phyloP scores from a whole-genome alignment of 768 basidiomycete genomes.

The Tulasnella sp. region DNA sequence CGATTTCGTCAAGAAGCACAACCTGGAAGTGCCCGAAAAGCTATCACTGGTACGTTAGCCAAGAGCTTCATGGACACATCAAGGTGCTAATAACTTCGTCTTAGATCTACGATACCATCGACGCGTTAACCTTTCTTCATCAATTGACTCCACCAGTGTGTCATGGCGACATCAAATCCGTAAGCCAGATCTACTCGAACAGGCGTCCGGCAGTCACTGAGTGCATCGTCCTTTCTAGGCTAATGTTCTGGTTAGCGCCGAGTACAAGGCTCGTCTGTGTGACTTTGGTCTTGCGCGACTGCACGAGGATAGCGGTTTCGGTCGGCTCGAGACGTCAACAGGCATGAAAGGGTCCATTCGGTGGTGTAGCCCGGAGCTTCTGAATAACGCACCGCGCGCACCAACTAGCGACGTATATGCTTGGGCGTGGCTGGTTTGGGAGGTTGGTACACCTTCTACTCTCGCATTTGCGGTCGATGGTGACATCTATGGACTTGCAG shows the following conservation, averaged over 20 bases:
- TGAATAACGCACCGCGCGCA: not conserved
- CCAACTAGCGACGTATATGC: not conserved
- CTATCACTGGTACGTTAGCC: not conserved
- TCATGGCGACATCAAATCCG: not conserved
- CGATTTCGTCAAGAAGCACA: not conserved
- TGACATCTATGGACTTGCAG: not conserved
- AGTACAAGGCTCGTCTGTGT: not conserved
- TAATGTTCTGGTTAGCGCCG: not conserved
- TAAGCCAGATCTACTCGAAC: not conserved
- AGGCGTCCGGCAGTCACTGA: not conserved
- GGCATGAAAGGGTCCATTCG: conserved; percentile 8
- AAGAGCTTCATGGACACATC: not conserved
- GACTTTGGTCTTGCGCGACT: conserved; percentile 9
- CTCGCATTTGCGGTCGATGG: too few species aligned
- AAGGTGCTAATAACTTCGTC: not conserved
- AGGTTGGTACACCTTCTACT: not conserved
- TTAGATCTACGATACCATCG: conserved; percentile 1
- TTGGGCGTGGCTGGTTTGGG: conserved; percentile 7
- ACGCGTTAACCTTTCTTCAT: not conserved
- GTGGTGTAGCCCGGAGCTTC: not conserved
- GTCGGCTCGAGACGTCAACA: not conserved
- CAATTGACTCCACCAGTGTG: not conserved
- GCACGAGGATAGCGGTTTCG: not conserved
- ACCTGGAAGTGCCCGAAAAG: not conserved
- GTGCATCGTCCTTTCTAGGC: not conserved